phyloP scores from a whole-genome alignment of 2,329 filamentous ascomycete genomes.

The Mollisiaceae sp. region DNA sequence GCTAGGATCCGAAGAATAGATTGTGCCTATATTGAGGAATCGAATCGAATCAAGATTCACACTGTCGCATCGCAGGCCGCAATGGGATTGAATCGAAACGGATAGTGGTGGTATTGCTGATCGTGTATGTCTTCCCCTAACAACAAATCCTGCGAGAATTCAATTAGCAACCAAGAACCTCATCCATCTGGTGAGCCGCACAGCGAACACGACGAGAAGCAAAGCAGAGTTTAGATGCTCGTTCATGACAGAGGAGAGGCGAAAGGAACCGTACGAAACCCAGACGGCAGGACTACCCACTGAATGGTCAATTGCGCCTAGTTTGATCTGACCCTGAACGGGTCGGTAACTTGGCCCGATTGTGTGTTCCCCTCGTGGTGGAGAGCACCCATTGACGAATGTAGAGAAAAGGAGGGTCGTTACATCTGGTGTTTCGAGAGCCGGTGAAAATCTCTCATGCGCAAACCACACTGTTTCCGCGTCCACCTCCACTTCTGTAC shows the following conservation, averaged over 20 bases:
- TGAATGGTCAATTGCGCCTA: slow-evolving; percentile 19
- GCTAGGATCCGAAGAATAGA: slow-evolving; percentile 38
- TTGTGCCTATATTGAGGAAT: slow-evolving; percentile 29
- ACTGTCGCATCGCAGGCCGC: slow-evolving; percentile 31
- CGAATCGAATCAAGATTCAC: slow-evolving; percentile 23
- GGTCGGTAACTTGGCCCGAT: slow-evolving; percentile 16
- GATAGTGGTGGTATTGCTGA: slow-evolving; percentile 19
- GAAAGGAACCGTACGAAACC: slow-evolving; percentile 28
- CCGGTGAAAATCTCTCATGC: slow-evolving; percentile 38
- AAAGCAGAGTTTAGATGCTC: slow-evolving; percentile 9
- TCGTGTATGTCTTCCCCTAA: slow-evolving; percentile 12
- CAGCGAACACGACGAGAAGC: slow-evolving; percentile 16
- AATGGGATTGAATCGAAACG: slow-evolving; percentile 22
- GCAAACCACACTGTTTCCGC: slow-evolving; percentile 24
- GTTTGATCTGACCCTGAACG: background rate
- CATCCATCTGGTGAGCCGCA: slow-evolving; percentile 22
- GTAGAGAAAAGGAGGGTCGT: slow-evolving; percentile 25
- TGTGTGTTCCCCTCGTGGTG: background rate
- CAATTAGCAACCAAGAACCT: slow-evolving; percentile 25
- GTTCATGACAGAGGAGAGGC: slow-evolving; percentile 9
- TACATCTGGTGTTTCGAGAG: slow-evolving; percentile 43
- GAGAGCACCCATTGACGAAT: slow-evolving; percentile 1
- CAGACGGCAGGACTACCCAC: slow-evolving; percentile 17
- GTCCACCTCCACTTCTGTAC: slow-evolving; percentile 12
- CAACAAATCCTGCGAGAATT: slow-evolving; percentile 22